These are phyloP conservation scores for Thermochaetoides thermophila DNA, from an alignment of 495 filamentous ascomycete genomes.

Conservation along the genomic window DNA sequence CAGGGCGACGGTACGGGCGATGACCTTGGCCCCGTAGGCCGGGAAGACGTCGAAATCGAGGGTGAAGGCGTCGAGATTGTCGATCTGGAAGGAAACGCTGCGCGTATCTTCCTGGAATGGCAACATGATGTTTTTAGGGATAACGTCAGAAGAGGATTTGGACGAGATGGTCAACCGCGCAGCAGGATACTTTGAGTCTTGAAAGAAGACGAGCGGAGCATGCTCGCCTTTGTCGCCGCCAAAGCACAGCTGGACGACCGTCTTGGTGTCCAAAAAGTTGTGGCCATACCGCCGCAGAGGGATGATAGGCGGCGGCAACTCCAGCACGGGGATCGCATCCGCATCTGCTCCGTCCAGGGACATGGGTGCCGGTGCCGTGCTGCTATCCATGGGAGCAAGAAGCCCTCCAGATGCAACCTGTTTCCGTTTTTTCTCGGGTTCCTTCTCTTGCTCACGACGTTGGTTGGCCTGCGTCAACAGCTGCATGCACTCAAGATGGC, in stretches of 20 bases:
- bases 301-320: slow-evolving; percentile 89
- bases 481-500: slow-evolving; percentile 85
- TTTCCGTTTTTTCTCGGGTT: too few species aligned
- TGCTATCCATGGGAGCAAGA: slow-evolving; percentile 27
- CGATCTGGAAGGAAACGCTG: slow-evolving; percentile 86
- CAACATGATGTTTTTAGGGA: slow-evolving; percentile 85
- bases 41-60: slow-evolving; percentile 97
- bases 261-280: slow-evolving; percentile 95
- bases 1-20: slow-evolving; percentile 84
- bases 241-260: slow-evolving; percentile 81
- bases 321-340: slow-evolving; percentile 83
- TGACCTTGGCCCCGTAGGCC: slow-evolving; percentile 91
- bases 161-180: slow-evolving; percentile 92
- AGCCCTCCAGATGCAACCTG: slow-evolving; percentile 11
- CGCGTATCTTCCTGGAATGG: slow-evolving; percentile 92
- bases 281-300: slow-evolving; percentile 88
- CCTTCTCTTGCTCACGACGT: too few species aligned
- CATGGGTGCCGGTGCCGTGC: slow-evolving; percentile 44
- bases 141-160: slow-evolving; percentile 85
- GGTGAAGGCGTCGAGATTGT: slow-evolving; percentile 78
- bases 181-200: slow-evolving; percentile 88
- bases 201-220: slow-evolving; percentile 72
- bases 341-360: slow-evolving; percentile 57
- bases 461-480: slow-evolving; percentile 52
- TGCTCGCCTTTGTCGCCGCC: slow-evolving; percentile 43